Conservation (phyloP, 2,329 filamentous ascomycete species). For the Fusarium torreyae region DNA sequence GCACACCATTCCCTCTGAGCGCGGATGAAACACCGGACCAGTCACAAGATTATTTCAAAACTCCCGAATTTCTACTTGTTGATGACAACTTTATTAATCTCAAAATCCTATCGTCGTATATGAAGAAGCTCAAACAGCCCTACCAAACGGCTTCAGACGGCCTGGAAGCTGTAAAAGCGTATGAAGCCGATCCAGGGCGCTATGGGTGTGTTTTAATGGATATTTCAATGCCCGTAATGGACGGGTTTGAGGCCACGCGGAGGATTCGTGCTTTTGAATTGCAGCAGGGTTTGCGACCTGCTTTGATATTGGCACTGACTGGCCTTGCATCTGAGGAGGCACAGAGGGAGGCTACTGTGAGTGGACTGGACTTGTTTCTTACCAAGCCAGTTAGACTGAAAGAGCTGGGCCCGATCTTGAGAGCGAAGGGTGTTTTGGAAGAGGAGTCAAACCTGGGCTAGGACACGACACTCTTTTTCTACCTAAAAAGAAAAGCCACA, state of each 20-base stretch:
- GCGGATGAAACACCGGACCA: constrained; percentile 26
- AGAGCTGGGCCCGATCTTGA: constrained; percentile 51
- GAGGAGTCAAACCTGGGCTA: constrained; percentile 30
- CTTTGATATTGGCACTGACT: constrained; percentile 67
- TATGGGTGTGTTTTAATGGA: constrained; percentile 61
- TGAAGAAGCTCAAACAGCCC: constrained; percentile 53
- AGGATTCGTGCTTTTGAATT: constrained; percentile 66
- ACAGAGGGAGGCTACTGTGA: constrained; percentile 67
- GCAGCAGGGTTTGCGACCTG: constrained; percentile 57
- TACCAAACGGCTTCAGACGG: constrained; percentile 55
- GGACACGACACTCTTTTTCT: too few species aligned
- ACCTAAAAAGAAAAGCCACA: too few species aligned
- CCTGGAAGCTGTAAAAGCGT: constrained; percentile 53
- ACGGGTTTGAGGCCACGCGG: constrained; percentile 66
- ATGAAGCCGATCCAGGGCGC: constrained; percentile 36
- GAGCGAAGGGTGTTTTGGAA: constrained; percentile 34
- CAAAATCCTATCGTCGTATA: constrained; percentile 53
- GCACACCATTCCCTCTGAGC: constrained; percentile 21
- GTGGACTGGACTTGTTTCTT: constrained; percentile 68
- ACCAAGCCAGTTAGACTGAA: constrained; percentile 67
- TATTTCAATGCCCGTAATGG: constrained; percentile 71
- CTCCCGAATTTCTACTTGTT: constrained; percentile 54
- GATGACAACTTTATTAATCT: constrained; percentile 61
- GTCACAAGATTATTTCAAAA: constrained; percentile 8
- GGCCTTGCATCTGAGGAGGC: constrained; percentile 66